Percentiles rank a stretch among this genome's conserved stretches.
Conservation (phyloP, 2,329 filamentous ascomycete species). For the Onygenales sp. region DNA sequence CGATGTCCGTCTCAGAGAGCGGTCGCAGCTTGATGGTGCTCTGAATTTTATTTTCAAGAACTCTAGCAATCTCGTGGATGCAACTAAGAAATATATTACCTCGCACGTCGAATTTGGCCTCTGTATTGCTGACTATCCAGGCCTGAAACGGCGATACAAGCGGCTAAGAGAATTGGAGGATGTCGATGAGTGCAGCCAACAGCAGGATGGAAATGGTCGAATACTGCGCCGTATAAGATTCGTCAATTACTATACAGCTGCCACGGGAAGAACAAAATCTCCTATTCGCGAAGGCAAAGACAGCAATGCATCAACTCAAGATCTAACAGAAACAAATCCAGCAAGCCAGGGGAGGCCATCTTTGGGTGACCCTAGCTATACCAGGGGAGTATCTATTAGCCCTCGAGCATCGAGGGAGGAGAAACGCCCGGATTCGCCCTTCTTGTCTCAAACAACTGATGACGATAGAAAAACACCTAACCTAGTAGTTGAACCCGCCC, state of each 20-base stretch:
- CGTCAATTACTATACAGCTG: slow-evolving; percentile 85
- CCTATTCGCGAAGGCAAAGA: neutral
- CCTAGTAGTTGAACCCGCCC: neutral
- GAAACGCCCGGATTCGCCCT: neutral
- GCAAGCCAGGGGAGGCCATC: neutral
- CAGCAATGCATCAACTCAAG: neutral
- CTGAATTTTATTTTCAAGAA: slow-evolving; percentile 78
- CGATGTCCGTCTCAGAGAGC: slow-evolving; percentile 59
- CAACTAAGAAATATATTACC: slow-evolving; percentile 62
- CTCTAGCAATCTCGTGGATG: slow-evolving; percentile 58
- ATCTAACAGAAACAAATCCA: neutral
- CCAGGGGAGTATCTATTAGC: slow-evolving; percentile 4
- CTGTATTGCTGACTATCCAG: slow-evolving; percentile 66
- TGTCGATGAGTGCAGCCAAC: slow-evolving; percentile 45
- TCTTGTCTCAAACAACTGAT: neutral
- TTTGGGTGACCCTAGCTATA: neutral
- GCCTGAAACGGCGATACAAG: slow-evolving; percentile 61
- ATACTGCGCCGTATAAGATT: slow-evolving; percentile 54
- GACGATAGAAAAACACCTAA: neutral
- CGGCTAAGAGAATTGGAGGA: slow-evolving; percentile 63
- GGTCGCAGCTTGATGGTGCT: slow-evolving; percentile 54
- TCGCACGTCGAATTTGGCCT: slow-evolving; percentile 78
- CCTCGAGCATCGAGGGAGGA: slow-evolving; percentile 33
- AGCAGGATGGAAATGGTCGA: slow-evolving; percentile 21
- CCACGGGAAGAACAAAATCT: slow-evolving; percentile 59